Conservation (phyloP, 1,284 basidiomycete species). For the Pisolithus thermaeus region DNA sequence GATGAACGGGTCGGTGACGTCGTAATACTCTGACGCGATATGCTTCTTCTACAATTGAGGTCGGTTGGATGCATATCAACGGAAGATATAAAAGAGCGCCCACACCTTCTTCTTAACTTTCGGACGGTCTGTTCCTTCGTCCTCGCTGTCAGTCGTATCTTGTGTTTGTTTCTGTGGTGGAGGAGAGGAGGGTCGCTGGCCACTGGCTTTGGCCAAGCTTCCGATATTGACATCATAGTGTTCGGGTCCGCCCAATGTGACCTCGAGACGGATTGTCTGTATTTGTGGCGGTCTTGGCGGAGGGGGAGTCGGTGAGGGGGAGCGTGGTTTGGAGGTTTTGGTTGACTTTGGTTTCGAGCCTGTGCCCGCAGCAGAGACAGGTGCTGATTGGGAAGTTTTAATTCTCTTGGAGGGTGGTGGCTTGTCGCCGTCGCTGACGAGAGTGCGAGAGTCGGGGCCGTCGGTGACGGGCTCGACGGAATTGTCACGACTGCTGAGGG, state of each 20-base stretch:
- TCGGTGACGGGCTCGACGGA: conserved; percentile 15
- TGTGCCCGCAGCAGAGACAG: conserved; percentile 24
- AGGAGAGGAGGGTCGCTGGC: conserved; percentile 58
- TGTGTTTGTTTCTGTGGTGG: conserved; percentile 32
- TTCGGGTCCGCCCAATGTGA: conserved; percentile 62
- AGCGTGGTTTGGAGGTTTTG: conserved; percentile 43
- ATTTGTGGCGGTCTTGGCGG: conserved; percentile 46
- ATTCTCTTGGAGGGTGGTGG: conserved; percentile 28
- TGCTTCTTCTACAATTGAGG: conserved; percentile 45
- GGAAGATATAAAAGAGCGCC: conserved; percentile 5
- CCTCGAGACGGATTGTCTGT: conserved; percentile 64
- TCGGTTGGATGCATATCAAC: not conserved
- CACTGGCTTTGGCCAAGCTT: conserved; percentile 52
- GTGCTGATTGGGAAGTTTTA: conserved; percentile 18
- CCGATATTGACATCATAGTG: conserved; percentile 69
- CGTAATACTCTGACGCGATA: conserved; percentile 71
- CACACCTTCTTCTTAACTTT: conserved; percentile 39
- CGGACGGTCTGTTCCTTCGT: conserved; percentile 40
- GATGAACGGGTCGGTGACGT: conserved; percentile 90
- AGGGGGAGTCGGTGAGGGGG: conserved; percentile 52
- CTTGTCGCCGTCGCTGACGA: conserved; percentile 9
- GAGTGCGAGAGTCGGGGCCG: conserved; percentile 7
- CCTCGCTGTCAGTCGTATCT: conserved; percentile 49
- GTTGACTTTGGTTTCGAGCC: conserved; percentile 30
- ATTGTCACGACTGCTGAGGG: conserved; percentile 26